A percentile compares a stretch with the other conserved stretches of the same genome.
These are phyloP conservation scores for Eucommia ulmoides DNA, from an alignment of 257 asterid genomes.

Conservation along the genomic window DNA sequence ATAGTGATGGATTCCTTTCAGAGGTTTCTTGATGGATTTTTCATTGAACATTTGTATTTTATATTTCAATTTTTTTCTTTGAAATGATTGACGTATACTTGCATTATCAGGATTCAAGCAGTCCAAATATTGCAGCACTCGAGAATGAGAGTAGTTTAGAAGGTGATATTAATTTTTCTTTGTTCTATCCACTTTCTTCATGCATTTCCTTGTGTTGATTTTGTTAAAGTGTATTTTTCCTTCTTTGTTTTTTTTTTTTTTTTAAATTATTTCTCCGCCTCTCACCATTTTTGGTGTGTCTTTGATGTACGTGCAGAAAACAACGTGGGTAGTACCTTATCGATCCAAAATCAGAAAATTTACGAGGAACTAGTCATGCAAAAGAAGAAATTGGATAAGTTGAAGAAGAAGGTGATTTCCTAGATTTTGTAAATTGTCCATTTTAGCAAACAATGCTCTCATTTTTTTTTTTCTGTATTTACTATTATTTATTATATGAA, in stretches of 20 bases:
- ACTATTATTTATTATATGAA: no score
- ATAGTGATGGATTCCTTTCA: conserved; percentile 92
- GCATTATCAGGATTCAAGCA: conserved; percentile 42
- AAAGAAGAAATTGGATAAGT: conserved; percentile 59
- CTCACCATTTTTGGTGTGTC: not conserved
- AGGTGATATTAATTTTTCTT: conserved; percentile 25
- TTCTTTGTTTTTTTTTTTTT: conserved; percentile 3
- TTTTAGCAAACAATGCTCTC: not conserved
- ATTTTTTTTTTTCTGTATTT: not conserved
- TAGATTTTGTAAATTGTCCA: conserved; percentile 1
- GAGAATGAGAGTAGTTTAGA: conserved; percentile 25
- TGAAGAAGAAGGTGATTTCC: conserved; percentile 56
- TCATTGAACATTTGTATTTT: conserved; percentile 4
- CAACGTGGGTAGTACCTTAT: conserved; percentile 26
- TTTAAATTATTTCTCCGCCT: conserved; percentile 1
- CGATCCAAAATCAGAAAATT: conserved; percentile 43
- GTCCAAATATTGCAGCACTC: conserved; percentile 23
- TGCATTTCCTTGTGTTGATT: not conserved
- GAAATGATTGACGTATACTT: conserved; percentile 16
- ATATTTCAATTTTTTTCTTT: conserved; percentile 6
- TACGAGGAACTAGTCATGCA: conserved; percentile 40
- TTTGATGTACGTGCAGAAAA: conserved; percentile 33
- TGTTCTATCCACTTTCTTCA: not conserved
- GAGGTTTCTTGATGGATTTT: conserved; percentile 49
- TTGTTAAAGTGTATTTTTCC: no score